Base-by-base conservation (phyloP, 805 yeast species). In the Metschnikowia dekortorum region DNA sequence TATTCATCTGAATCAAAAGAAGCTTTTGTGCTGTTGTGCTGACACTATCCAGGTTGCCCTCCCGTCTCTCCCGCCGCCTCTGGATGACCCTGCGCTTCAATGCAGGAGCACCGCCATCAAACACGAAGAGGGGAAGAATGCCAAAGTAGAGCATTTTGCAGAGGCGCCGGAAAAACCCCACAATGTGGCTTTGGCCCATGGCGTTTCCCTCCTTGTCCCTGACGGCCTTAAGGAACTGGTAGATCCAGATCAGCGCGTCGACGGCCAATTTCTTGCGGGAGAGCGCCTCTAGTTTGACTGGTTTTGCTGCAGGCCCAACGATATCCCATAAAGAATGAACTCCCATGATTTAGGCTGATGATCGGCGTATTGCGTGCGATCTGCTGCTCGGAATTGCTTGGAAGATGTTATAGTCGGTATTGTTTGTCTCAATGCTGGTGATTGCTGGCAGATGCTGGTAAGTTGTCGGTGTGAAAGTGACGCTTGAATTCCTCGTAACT, bases 231-330 rank as follows among this genome's bases (percentile, higher is more conserved):
- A 94, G 73, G 62, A 94, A 94, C 66, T 94, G 99, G 64, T 94
- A 94, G 48, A 94, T 87, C 99, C 99, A 94, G 55, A 94, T 94
- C 2, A 98, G 92, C 0, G 99, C 99, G 74, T 94, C 99, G 7
- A 94, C 92, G 0, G 99, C 99, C 59, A 94, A 72, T 47, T 79
- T 74, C 63, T 85, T 86, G 51, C 90, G 83, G 22, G 87, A 79
- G 34, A 94, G 75, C 0, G 95, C 84, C 64, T 92, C 98, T 30
- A 94, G 75, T 48, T 92, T 77, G 2, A 94, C 96, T 0, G 99
- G 97, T 45, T 87, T 75, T 0, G 98, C 94, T 0, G 92, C 81
- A 0, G 97, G 95, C 6, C 89, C 95, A 2, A 92, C 74, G 9
- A 94, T 83, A 46, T 84, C 89, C 99, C 99, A 94, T 44, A 94